Evolutionary conservation across 2,329 filamentous ascomycete species (phyloP).

Genomic region (Tolypocladium ophioglossoides): DNA sequence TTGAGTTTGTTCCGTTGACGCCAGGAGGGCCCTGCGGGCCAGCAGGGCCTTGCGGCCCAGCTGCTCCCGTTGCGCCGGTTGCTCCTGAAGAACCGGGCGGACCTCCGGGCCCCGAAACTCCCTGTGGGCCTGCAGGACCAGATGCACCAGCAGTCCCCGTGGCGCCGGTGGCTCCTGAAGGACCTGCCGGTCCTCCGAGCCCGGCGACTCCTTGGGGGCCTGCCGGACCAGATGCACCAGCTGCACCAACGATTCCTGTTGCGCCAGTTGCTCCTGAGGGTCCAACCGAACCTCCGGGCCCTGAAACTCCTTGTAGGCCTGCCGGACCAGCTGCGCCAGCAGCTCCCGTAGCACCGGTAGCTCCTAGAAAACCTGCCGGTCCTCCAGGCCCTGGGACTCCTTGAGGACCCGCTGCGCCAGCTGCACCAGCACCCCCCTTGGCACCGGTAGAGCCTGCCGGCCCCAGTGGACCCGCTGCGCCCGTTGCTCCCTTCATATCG

Average conservation of each 20-base stretch:
- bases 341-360: too few relatives aligned
- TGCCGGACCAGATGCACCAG: neutral
- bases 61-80: neutral
- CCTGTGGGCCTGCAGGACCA: neutral
- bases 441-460: too few relatives aligned
- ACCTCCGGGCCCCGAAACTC: neutral
- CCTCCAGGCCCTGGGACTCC: too few relatives aligned
- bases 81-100: neutral
- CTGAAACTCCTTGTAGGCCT: neutral
- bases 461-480: too few relatives aligned
- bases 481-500: too few relatives aligned
- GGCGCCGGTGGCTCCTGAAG: neutral
- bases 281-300: neutral
- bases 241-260: too few relatives aligned
- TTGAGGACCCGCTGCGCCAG: too few relatives aligned
- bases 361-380: too few relatives aligned
- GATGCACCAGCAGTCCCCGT: neutral
- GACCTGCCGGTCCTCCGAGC: neutral
- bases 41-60: neutral
- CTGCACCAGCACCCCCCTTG: too few relatives aligned
- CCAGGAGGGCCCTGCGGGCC: neutral
- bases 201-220: neutral
- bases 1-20: too few relatives aligned
- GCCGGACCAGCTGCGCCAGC: neutral
- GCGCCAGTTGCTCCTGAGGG: neutral